Evolutionary conservation across 2,329 filamentous ascomycete genomes (phyloP).

Genomic region (Aspergillus fructus): DNA sequence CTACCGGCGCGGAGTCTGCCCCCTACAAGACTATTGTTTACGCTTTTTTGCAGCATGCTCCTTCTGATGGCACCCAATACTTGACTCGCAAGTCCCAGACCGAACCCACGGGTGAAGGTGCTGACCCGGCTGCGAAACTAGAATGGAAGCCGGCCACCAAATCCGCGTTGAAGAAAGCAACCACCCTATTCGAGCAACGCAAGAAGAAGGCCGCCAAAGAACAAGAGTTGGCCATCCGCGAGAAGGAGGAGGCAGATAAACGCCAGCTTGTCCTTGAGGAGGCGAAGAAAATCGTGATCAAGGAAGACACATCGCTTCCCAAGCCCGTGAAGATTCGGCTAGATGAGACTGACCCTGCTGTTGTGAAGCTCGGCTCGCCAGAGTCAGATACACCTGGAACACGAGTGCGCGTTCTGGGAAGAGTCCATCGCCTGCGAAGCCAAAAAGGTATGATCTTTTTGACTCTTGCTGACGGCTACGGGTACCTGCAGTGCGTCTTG

Average conservation of each 20-base stretch:
- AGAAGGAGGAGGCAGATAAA: constrained; percentile 71
- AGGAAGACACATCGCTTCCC: constrained; percentile 71
- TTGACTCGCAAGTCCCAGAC: constrained; percentile 67
- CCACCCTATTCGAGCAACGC: constrained; percentile 69
- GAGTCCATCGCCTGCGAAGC: constrained; percentile 75
- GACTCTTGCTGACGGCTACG: constrained; percentile 81
- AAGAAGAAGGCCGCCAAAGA: constrained; percentile 84
- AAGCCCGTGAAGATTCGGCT: constrained; percentile 74
- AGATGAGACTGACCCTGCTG: constrained; percentile 64
- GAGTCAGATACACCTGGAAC: constrained; percentile 64
- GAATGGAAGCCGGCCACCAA: constrained; percentile 82
- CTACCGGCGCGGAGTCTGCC: constrained; percentile 67
- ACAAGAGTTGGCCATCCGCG: constrained; percentile 67
- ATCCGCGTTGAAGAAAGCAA: constrained; percentile 81
- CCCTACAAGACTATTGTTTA: constrained; percentile 80
- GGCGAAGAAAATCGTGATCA: constrained; percentile 72
- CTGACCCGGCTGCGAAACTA: constrained; percentile 63
- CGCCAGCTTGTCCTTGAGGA: constrained; percentile 73
- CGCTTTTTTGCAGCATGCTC: constrained; percentile 71
- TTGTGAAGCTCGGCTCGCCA: constrained; percentile 55
- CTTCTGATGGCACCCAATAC: constrained; percentile 61
- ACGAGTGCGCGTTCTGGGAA: constrained; percentile 75
- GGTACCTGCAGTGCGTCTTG: constrained; percentile 80
- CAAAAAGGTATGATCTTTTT: constrained; percentile 87
- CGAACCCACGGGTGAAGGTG: constrained; percentile 59